Evolutionary conservation across 2,329 filamentous ascomycete genomes (phyloP), one percentile per base, ranked within the genome.

Genomic region (Orbilia blumenaviensis): DNA sequence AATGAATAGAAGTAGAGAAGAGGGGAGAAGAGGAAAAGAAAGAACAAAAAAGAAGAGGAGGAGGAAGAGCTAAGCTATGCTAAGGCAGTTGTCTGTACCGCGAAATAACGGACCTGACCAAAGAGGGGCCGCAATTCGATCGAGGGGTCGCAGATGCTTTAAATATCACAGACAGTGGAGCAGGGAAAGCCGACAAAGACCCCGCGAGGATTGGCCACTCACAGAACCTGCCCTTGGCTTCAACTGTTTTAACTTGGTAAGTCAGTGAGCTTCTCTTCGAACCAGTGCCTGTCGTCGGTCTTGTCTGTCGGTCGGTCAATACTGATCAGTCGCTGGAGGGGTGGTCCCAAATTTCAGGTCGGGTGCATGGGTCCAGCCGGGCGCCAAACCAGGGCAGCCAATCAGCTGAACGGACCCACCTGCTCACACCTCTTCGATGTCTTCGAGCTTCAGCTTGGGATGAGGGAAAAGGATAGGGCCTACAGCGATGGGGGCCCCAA

Each of bases 361-460:
- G 62, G 63, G 62, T 56, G 64, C 72, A 76, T 68, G 72, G 72
- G 61, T 62, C 69, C 62, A 67, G 62, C 72, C 64, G 64, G 72
- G 72, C 72, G 72, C 72, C 72, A 76, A 76, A 56, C 72, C 64
- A 69, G 54, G 32, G 72, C 64, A 67, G 72, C 72, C 72, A 76
- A 76, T 76, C 72, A 76, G 63, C 52, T 63, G 72, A 61, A 44
- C 29, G 38, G 56, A 38, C 62, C 72, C 72, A 60, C 64, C 72
- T 72, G 67, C 67, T 64, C 54, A 50, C 46, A 23, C 38, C 50
- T 48, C 44, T 32, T 54, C 42, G 36, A 27, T 21, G 34, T 56
- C 52, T 23, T 34, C n/a, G 25, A 54, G 44, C 64, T 60, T 64
- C 50, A 67, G 50, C 64, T 64, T 38, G 18, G 52, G 52, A 23